Evolutionary conservation across 495 filamentous ascomycete genomes (phyloP), one percentile per base, ranked within the genome.

Genomic region (Parathielavia appendiculata): DNA sequence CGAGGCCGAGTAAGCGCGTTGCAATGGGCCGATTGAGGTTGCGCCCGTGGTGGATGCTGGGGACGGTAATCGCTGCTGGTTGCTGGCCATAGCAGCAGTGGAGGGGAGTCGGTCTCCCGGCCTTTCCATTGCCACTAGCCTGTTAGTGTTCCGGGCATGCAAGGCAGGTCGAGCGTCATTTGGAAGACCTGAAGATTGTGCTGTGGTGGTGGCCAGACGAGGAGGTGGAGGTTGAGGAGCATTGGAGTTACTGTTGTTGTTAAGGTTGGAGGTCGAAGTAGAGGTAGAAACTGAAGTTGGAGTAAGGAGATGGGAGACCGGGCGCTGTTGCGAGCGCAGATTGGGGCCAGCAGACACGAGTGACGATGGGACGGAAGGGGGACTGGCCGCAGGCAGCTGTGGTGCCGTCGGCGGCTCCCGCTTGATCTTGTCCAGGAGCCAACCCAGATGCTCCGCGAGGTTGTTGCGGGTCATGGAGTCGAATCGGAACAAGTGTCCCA

Each of bases 391-490:
- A 19, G 74, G 72, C 36, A 73, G 54, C 16, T 57, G 22, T 48
- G 64, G 69, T 52, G 67, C 64, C 56, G 67, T 55, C 41, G 71
- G 71, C 51, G 65, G 64, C 55, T 58, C 67, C 46, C 68, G 52
- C 51, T 60, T 51, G 59, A 64, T 73, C 65, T 75, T 72, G 51
- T 69, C 68, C 61, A 60, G 39, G 44, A 67, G 50, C 63, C 65
- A 67, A 13, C 52, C 45, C 51, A 64, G 48, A 20, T 62, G 63
- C 57, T 61, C 61, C 35, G 51, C 19, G 26, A 66, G 54, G 30
- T 60, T 62, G 70, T 86, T 81, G 69, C 73, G 76, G 76, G 85
- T 86, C 85, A 88, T 88, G 66, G 75, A 73, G 67, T 54, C 69
- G 66, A 59, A 47, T 66, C 57, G 68, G 65, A 73, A 63, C 69